phyloP scores from a whole-genome alignment of 1,139 yeast species.

The Tardiomyces depauwii region DNA sequence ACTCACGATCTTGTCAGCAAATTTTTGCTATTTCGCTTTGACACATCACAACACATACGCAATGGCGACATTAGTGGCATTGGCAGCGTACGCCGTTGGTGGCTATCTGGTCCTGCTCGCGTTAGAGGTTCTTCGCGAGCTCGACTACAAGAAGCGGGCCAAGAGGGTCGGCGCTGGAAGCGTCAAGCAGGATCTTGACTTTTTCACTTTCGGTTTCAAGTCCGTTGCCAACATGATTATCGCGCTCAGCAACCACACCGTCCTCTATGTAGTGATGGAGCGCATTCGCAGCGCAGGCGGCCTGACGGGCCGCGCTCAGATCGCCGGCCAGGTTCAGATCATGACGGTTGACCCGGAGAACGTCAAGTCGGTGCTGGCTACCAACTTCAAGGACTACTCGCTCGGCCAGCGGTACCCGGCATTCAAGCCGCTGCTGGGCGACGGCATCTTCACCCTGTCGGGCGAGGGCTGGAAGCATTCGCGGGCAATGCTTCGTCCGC shows the following conservation, averaged over 20 bases:
- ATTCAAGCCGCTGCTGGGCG: slow-evolving; percentile 38
- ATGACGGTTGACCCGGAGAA: slow-evolving; percentile 39
- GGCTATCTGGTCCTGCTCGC: not conserved
- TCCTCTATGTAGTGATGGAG: slow-evolving; percentile 6
- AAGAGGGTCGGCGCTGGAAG: slow-evolving; percentile 5
- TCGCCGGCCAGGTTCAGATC: slow-evolving; percentile 11
- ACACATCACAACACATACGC: no score
- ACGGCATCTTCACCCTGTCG: slow-evolving; percentile 47
- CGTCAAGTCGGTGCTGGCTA: slow-evolving; percentile 24
- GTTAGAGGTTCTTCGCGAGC: not conserved
- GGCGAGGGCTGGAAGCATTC: slow-evolving; percentile 50
- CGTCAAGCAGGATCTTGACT: slow-evolving; percentile 1
- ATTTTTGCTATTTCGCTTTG: no score
- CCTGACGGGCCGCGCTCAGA: slow-evolving; percentile 5
- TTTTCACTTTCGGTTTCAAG: slow-evolving; percentile 7
- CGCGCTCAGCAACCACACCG: not conserved
- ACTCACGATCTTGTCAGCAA: no score
- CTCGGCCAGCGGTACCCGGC: slow-evolving; percentile 33
- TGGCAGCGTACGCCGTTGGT: no score
- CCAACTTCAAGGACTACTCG: slow-evolving; percentile 40
- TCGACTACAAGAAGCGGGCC: slow-evolving; percentile 6
- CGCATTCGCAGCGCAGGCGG: not conserved
- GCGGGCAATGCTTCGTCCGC: slow-evolving; percentile 48
- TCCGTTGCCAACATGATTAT: slow-evolving; percentile 1
- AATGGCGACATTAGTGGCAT: no score